These are phyloP conservation scores for Zychaea mexicana DNA, from an alignment of 371 early-diverging fungal genomes.

Conservation along the genomic window DNA sequence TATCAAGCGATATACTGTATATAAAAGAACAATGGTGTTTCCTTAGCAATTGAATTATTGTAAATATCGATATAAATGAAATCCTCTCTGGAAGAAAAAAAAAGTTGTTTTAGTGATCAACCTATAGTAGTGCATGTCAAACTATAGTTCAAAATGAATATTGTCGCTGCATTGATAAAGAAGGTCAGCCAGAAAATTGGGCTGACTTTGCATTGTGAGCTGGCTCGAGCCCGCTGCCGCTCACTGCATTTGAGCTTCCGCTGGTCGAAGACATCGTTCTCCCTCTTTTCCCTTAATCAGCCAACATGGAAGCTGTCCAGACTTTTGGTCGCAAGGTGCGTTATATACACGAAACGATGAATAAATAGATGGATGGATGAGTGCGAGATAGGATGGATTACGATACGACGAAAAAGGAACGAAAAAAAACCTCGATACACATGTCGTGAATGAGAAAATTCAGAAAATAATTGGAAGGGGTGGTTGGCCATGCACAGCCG, in stretches of 20 bases:
- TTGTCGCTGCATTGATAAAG: no score
- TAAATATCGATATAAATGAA: no score
- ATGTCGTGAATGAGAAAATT: not conserved
- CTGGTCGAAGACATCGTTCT: not conserved
- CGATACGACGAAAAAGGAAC: not conserved
- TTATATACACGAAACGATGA: constrained; percentile 8
- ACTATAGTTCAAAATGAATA: no score
- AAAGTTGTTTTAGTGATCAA: no score
- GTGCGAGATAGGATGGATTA: constrained; percentile 4
- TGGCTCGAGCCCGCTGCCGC: no score
- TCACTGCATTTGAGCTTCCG: not conserved
- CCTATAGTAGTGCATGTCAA: no score
- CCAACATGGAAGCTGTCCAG: constrained; percentile 59
- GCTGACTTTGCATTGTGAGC: no score
- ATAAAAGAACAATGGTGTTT: not conserved
- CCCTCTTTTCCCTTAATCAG: constrained; percentile 11
- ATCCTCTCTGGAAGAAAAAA: no score
- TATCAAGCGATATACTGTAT: constrained; percentile 9
- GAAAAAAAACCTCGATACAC: not conserved
- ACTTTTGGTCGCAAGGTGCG: constrained; percentile 62
- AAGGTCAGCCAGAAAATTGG: no score
- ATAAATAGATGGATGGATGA: constrained; percentile 11
- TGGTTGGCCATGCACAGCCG: no score
- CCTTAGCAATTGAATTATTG: no score
- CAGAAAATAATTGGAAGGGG: constrained; percentile 1